A percentile compares a stretch with the other conserved stretches of the same genome.
phyloP scores from a whole-genome alignment of 257 asterid genomes.

The Solanum medicagineum region DNA sequence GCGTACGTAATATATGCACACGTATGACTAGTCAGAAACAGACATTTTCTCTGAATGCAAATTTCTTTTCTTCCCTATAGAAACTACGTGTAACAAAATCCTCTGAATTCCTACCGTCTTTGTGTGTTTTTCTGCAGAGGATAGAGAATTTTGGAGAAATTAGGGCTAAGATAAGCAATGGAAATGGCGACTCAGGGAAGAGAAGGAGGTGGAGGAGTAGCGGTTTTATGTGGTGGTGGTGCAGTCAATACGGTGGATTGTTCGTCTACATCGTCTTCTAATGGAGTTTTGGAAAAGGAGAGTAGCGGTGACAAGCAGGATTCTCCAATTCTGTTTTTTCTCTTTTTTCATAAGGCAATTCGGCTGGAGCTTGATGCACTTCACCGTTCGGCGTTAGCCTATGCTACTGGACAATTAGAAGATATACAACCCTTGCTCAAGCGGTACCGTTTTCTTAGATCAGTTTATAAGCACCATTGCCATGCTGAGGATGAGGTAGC shows the following conservation, averaged over 20 bases:
- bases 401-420: constrained; percentile 18
- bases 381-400: constrained; percentile 31
- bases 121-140: neutral
- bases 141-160: neutral
- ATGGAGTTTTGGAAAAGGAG: constrained; percentile 10
- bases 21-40: neutral
- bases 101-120: neutral
- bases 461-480: constrained; percentile 32
- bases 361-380: constrained; percentile 31
- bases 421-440: constrained; percentile 22
- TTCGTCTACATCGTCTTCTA: constrained; percentile 4
- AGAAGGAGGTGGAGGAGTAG: constrained; percentile 30
- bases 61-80: neutral
- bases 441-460: constrained; percentile 26
- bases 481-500: constrained; percentile 38
- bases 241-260: constrained; percentile 13
- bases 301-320: neutral
- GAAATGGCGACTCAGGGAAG: constrained; percentile 29
- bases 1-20: neutral
- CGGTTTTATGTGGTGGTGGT: constrained; percentile 27
- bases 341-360: constrained; percentile 36
- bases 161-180: neutral
- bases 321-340: constrained; percentile 27
- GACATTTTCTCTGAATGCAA: neutral
- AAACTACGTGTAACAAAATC: neutral